Evolutionary conservation across 192 early-diverging fungal species (phyloP), one percentile per base, ranked within the genome.

Genomic region (Coemansia sp.): DNA sequence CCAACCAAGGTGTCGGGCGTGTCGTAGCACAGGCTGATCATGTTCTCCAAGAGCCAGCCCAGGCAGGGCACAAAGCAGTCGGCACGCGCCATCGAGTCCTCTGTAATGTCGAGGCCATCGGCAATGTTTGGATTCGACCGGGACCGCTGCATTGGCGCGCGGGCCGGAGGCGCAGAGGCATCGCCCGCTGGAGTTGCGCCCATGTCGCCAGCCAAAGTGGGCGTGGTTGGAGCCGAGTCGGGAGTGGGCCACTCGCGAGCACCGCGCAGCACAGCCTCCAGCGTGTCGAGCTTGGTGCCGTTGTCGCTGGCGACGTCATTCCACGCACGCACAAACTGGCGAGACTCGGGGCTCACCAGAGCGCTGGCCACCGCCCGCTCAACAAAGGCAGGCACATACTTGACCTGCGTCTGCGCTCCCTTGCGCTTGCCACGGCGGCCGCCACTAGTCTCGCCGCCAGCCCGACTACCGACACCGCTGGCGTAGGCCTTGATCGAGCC

Each of bases 41-140:
- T 86, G 31, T 88, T 86, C 61, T 89, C 88, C 53, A 92, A 76
- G 57, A 92, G 70, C 90, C 90, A 92, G 8, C 85, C 89, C n/a
- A 92, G 38, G 48, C 87, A 84, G 7, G 89, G 88, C 9, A 88
- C 90, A 25, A 89, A 63, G 14, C 82, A 76, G 64, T 71, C 69
- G 0, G 74, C 74, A 0, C 73, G 70, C 8, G 71, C 43, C 69
- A 78, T 76, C 48, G 70, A 63, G 53, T 75, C 76, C 12, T 70
- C 64, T 3, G 73, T 65, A 11, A 72, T 64, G 53, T 72, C 70
- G 14, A 70, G 62, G n/a, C 55, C 64, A 8, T 76, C 76, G 20
- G 37, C 52, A 55, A 55, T 33, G 5, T 35, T 41, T 12, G 72
- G 70, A 25, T 72, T 77, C 26, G 80, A 74, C 36, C 62, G 64